Conservation (phyloP, 78 protist genomes). For the Dictyostelium firmibasis region DNA sequence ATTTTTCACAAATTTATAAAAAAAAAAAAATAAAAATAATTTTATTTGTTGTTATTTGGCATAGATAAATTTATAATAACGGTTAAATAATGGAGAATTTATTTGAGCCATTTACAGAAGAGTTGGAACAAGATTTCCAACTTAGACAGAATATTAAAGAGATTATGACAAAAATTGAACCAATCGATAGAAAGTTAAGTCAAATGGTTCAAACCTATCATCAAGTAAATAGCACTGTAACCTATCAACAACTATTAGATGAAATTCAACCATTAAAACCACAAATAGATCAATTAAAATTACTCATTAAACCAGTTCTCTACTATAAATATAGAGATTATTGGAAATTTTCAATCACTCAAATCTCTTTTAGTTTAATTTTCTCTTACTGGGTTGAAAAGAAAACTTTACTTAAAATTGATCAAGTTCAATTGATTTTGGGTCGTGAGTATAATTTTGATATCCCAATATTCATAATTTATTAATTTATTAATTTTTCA, state of each 20-base stretch:
- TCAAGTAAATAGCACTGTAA: not conserved
- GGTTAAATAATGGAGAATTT: conserved; percentile 5
- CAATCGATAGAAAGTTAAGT: conserved; percentile 5
- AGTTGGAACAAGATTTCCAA: conserved; percentile 54
- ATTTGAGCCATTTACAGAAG: conserved; percentile 11
- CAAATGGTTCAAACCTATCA: conserved; percentile 34
- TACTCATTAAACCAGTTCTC: conserved; percentile 16
- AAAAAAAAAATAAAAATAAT: not conserved
- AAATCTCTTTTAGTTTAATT: conserved; percentile 28
- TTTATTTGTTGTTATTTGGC: too few relatives aligned
- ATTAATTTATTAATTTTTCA: too few relatives aligned
- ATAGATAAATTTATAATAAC: too few relatives aligned
- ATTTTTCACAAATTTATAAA: not conserved
- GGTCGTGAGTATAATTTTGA: not conserved
- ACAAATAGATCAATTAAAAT: conserved; percentile 20
- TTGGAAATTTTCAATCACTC: conserved; percentile 41
- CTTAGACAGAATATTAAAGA: conserved; percentile 46
- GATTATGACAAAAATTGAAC: conserved; percentile 27
- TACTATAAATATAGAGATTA: conserved; percentile 66
- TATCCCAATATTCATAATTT: too few relatives aligned
- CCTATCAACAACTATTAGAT: not conserved
- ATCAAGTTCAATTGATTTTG: conserved; percentile 18
- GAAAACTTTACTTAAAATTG: conserved; percentile 12
- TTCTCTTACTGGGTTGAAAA: conserved; percentile 52
- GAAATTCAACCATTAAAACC: conserved; percentile 1